Evolutionary conservation across 306 rosid species (phyloP).

Genomic region (Lathyrus oleraceus): DNA sequence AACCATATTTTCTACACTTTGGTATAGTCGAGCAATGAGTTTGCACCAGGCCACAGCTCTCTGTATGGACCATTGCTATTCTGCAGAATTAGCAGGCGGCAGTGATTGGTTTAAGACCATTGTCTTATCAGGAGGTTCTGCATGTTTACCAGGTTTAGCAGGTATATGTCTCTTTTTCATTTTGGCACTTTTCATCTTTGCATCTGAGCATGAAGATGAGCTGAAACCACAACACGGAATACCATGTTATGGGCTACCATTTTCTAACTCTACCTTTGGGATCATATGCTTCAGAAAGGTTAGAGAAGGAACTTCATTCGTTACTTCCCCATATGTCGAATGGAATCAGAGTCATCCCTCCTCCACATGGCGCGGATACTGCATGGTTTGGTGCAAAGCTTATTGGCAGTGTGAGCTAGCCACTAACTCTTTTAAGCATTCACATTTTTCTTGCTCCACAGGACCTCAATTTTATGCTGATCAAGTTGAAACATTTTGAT

Average conservation of each 20-base stretch:
- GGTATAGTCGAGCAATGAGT: conserved; percentile 73
- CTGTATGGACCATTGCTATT: conserved; percentile 80
- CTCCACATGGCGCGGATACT: conserved; percentile 77
- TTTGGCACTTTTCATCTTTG: conserved; percentile 1
- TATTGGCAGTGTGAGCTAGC: conserved; percentile 74
- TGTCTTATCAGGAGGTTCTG: conserved; percentile 76
- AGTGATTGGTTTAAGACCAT: conserved; percentile 78
- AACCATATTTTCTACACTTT: conserved; percentile 33
- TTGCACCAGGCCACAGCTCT: conserved; percentile 90
- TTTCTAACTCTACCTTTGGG: conserved; percentile 26
- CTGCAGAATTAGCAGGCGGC: conserved; percentile 63
- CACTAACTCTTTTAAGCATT: conserved; percentile 11
- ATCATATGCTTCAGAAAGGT: conserved; percentile 59
- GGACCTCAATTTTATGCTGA: conserved; percentile 4
- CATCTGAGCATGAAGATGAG: conserved; percentile 14
- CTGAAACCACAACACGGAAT: not conserved
- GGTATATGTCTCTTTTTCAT: conserved; percentile 43
- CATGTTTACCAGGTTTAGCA: conserved; percentile 90
- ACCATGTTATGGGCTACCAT: conserved; percentile 1
- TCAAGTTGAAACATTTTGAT: not conserved
- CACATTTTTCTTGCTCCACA: conserved; percentile 16
- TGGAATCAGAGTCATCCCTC: conserved; percentile 70
- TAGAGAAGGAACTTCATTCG: conserved; percentile 64
- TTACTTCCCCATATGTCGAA: conserved; percentile 57
- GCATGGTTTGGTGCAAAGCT: conserved; percentile 93